Evolutionary conservation across 73 alveolate genomes (phyloP).

Genomic region (Paramecium bursaria): DNA sequence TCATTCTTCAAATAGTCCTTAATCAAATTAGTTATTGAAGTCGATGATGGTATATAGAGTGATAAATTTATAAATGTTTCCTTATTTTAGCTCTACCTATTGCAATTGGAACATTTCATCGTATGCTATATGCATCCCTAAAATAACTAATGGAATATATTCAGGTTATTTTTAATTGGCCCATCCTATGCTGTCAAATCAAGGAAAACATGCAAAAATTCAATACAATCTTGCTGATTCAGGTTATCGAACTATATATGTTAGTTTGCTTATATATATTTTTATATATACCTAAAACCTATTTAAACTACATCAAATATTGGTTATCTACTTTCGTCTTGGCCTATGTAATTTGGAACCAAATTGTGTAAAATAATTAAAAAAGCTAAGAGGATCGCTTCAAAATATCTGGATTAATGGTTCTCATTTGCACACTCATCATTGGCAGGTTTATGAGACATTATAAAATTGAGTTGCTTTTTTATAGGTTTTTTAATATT

Average conservation of each 20-base stretch:
- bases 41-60: background rate
- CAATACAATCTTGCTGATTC: conserved; percentile 38
- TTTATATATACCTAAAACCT: background rate
- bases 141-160: background rate
- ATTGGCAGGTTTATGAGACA: conserved; percentile 58
- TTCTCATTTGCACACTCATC: too few relatives aligned
- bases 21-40: background rate
- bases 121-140: conserved; percentile 1
- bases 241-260: conserved; percentile 28
- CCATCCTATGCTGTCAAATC: conserved; percentile 11
- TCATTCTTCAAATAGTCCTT: conserved; percentile 26
- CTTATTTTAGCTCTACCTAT: background rate
- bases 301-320: conserved; percentile 11
- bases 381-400: conserved; percentile 42
- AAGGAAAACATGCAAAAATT: conserved; percentile 55
- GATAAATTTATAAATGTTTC: conserved; percentile 37
- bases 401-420: background rate
- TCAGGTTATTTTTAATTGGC: too few relatives aligned
- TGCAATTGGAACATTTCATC: conserved; percentile 14
- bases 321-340: conserved; percentile 25
- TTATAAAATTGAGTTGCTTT: conserved; percentile 44
- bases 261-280: background rate
- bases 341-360: conserved; percentile 38
- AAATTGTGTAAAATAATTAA: conserved; percentile 23
- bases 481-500: conserved; percentile 24